These are phyloP conservation scores for Kalaharituber pfeilii DNA, from an alignment of 2,329 filamentous ascomycete species.

Conservation along the genomic window DNA sequence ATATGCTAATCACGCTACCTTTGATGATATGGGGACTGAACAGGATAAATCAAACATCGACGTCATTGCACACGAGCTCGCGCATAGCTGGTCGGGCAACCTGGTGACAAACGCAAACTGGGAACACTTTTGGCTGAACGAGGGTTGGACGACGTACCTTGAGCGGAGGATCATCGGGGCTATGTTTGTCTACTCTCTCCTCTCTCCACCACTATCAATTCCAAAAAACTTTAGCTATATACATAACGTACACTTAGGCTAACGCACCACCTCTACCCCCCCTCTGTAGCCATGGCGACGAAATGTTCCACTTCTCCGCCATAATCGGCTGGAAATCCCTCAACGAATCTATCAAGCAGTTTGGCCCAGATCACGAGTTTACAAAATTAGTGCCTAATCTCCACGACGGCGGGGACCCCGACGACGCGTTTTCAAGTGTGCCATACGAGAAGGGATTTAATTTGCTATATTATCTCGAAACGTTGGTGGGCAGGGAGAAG, in stretches of 20 bases:
- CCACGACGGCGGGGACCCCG: slow-evolving; percentile 78
- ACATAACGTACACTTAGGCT: too few relatives aligned
- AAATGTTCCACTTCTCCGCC: slow-evolving; percentile 80
- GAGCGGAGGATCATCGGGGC: slow-evolving; percentile 66
- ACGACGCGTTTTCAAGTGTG: slow-evolving; percentile 82
- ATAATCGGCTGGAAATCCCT: slow-evolving; percentile 93
- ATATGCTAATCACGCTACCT: too few relatives aligned
- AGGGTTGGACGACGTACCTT: slow-evolving; percentile 88
- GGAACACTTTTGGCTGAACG: slow-evolving; percentile 44
- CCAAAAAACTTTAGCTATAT: too few relatives aligned
- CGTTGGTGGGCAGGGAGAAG: slow-evolving; percentile 62
- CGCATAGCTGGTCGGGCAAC: slow-evolving; percentile 39
- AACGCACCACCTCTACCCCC: background rate
- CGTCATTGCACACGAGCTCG: slow-evolving; percentile 76
- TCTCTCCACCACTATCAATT: too few relatives aligned
- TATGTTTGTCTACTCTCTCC: slow-evolving; percentile 29
- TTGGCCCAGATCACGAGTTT: slow-evolving; percentile 72
- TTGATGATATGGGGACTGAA: too few relatives aligned
- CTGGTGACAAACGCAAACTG: slow-evolving; percentile 37
- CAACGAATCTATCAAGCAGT: slow-evolving; percentile 59
- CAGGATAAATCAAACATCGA: slow-evolving; percentile 80
- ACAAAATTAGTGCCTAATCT: slow-evolving; percentile 80
- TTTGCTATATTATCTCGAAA: slow-evolving; percentile 81
- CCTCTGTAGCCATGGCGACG: slow-evolving; percentile 55
- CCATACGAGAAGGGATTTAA: slow-evolving; percentile 96